Percentiles rank a stretch among this genome's conserved stretches.
Conservation (phyloP, 83 land plant genomes). For the Thuja plicata region DNA sequence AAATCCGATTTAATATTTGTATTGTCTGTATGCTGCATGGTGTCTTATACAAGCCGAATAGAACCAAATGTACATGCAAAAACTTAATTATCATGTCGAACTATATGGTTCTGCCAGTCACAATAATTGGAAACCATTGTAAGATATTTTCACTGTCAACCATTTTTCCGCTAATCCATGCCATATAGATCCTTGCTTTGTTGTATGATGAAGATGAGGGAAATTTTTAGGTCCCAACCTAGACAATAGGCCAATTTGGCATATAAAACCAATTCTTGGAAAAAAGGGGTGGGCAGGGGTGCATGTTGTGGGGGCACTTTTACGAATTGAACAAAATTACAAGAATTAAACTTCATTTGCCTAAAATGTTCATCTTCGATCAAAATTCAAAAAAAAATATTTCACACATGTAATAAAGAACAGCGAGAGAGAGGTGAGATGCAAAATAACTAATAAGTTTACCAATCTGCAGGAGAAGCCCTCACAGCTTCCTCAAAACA, state of each 20-base stretch:
- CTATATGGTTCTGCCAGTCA: too few species aligned
- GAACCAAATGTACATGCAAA: neutral
- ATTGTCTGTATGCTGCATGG: neutral
- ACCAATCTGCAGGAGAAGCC: slow-evolving; percentile 61
- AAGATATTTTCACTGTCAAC: neutral
- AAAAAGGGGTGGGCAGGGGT: too few species aligned
- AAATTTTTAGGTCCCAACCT: neutral
- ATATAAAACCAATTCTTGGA: neutral
- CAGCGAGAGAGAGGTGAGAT: neutral
- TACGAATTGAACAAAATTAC: neutral
- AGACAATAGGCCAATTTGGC: neutral
- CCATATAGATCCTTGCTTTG: neutral
- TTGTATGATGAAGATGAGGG: neutral
- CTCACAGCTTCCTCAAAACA: slow-evolving; percentile 62
- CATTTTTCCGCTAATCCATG: neutral
- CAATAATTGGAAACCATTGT: too few species aligned
- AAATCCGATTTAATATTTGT: too few species aligned
- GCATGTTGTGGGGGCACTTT: neutral
- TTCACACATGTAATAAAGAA: too few species aligned
- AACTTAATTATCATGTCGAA: too few species aligned
- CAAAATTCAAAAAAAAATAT: neutral
- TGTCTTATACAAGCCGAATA: neutral
- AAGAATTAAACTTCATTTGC: neutral
- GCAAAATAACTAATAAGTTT: neutral
- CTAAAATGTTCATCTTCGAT: neutral